Conservation (phyloP, 768 basidiomycete species). For the Lentinula edodes region DNA sequence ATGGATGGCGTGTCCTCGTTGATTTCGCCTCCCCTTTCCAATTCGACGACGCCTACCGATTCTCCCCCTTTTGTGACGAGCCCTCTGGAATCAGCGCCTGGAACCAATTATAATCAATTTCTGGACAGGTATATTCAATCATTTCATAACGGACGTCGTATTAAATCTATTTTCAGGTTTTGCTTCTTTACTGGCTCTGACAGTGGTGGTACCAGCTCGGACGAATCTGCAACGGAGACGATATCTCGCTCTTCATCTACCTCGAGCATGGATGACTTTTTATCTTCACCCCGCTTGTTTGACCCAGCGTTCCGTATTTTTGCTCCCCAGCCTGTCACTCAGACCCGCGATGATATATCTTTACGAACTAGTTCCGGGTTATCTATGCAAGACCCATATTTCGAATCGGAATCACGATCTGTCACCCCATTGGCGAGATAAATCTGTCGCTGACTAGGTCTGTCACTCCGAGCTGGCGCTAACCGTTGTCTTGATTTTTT, state of each 20-base stretch:
- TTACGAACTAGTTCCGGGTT: neutral
- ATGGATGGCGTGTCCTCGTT: conserved; percentile 11
- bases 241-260: conserved; percentile 39
- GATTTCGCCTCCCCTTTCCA: conserved; percentile 11
- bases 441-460: neutral
- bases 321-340: neutral
- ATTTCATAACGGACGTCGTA: conserved; percentile 8
- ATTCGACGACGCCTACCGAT: conserved; percentile 6
- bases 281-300: conserved; percentile 30
- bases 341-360: conserved; percentile 5
- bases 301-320: neutral
- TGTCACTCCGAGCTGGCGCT: too few species aligned
- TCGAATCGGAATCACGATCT: neutral
- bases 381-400: neutral
- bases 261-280: conserved; percentile 49
- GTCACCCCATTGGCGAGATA: neutral
- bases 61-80: neutral
- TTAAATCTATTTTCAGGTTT: conserved; percentile 39
- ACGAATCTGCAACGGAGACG: conserved; percentile 6
- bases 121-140: conserved; percentile 50
- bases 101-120: conserved; percentile 52
- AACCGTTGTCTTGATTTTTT: neutral
- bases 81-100: conserved; percentile 14
- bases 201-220: conserved; percentile 11
- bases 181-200: conserved; percentile 75